Base-by-base conservation (phyloP, 495 filamentous ascomycete genomes). In the Copromyces sp. region DNA sequence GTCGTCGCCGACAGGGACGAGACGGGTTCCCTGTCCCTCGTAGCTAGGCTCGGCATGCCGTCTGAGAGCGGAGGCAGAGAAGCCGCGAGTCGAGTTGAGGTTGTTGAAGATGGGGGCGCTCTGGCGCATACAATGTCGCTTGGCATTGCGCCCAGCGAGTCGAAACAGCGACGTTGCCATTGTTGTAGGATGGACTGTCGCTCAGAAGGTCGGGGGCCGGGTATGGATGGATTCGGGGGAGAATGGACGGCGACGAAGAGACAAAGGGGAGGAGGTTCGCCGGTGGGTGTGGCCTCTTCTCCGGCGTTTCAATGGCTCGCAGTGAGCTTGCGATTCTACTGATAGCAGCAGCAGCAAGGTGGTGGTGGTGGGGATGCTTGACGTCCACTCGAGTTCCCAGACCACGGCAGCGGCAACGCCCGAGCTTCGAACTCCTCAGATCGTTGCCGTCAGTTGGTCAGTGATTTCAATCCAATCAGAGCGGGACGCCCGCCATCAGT, bases 1-100 rank as follows among this genome's bases (percentile, higher is more conserved):
- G 82, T 91, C 86, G 76, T 90, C 85, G 79, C 88, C 87, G 73
- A 88, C 88, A 69, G 91, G 90, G 47, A 91, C 83, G 72, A 93
- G 85, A 79, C 89, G 90, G 71, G 92, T 91, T 35, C 53, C 53
- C 14, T 65, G 53, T 73, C 87, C 77, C 80, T 89, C 84, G 75
- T 90, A 89, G 70, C 84, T 78, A 42, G 84, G 78, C 47, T 86
- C 82, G 74, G 90, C 90, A 76, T 88, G 85, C 74, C 84, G 86
- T 74, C 90, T 90, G 75, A 90, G 84, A 45, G 86, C 82, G 37
- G 92, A 86, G 75, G 88, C 87, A 75, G 92, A 88, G 82, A 97
- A 89, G 75, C 89, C 87, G 75, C 93, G 89, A 73, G 82, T 76
- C 40, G 72, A 70, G 61, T 75, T 47, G 16, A 77, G 68, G 37